Conservation (phyloP, 2,329 filamentous ascomycete species). For the Calonectria henricotiae region DNA sequence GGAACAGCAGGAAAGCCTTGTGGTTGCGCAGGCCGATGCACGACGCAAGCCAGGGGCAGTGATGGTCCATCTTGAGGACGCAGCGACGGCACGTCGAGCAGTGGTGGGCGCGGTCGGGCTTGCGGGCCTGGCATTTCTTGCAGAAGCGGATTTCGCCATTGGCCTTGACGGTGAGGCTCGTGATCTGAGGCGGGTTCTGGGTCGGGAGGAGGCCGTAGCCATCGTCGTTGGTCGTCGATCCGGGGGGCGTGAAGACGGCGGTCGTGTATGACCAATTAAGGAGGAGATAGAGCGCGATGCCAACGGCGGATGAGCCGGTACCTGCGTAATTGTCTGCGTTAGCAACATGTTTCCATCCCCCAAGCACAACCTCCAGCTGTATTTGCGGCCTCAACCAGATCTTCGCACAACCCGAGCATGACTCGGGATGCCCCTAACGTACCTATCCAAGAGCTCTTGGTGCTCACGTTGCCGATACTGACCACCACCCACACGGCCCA, state of each 20-base stretch:
- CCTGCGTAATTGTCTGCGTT: conserved; percentile 59
- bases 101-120: conserved; percentile 96
- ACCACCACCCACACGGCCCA: conserved; percentile 95
- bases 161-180: conserved; percentile 92
- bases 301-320: conserved; percentile 73
- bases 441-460: conserved; percentile 73
- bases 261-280: conserved; percentile 92
- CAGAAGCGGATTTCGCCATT: conserved; percentile 91
- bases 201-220: conserved; percentile 89
- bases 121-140: conserved; percentile 96
- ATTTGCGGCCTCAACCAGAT: background rate
- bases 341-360: conserved; percentile 17
- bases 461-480: conserved; percentile 76
- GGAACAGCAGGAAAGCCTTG: conserved; percentile 94
- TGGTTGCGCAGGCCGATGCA: conserved; percentile 96
- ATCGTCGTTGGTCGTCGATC: conserved; percentile 76
- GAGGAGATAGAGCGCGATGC: conserved; percentile 81
- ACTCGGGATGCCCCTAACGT: conserved; percentile 47
- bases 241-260: conserved; percentile 94
- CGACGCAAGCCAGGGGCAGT: conserved; percentile 97
- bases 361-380: background rate
- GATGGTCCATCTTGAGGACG: conserved; percentile 99
- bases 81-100: conserved; percentile 96
- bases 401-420: background rate
- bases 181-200: conserved; percentile 72